Percentiles rank a stretch among this genome's conserved stretches.
Evolutionary conservation across 805 yeast species (phyloP).

Genomic region (Danielozyma ontarioensis): DNA sequence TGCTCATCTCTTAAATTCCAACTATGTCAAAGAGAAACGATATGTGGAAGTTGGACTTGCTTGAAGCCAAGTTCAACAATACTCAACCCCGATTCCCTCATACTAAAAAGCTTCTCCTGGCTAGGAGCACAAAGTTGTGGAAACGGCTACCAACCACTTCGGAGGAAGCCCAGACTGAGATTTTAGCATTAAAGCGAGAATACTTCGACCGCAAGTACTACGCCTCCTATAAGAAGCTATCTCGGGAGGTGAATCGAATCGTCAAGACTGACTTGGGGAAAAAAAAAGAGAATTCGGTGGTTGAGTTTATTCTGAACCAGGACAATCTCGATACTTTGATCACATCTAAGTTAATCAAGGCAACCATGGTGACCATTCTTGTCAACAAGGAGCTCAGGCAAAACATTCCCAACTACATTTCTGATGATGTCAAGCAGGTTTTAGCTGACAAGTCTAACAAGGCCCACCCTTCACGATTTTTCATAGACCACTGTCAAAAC

Average conservation of each 20-base stretch:
- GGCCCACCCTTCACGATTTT: slow-evolving; percentile 45
- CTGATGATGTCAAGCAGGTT: slow-evolving; percentile 18
- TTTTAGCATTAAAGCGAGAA: slow-evolving; percentile 39
- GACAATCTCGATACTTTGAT: slow-evolving; percentile 20
- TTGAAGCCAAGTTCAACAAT: slow-evolving; percentile 45
- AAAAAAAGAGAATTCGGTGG: slow-evolving; percentile 8
- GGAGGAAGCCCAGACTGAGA: slow-evolving; percentile 42
- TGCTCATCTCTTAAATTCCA: too few species aligned
- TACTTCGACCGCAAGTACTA: slow-evolving; percentile 47
- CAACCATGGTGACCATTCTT: slow-evolving; percentile 21
- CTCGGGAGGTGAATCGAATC: slow-evolving; percentile 28
- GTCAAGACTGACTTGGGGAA: slow-evolving; percentile 11
- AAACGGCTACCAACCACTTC: slow-evolving; percentile 35
- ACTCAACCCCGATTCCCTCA: slow-evolving; percentile 43
- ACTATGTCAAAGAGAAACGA: slow-evolving; percentile 23
- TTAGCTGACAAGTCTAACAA: slow-evolving; percentile 22
- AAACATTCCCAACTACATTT: slow-evolving; percentile 32
- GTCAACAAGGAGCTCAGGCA: slow-evolving; percentile 22
- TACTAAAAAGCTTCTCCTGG: slow-evolving; percentile 42
- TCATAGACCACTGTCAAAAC: slow-evolving; percentile 35
- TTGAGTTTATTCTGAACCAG: slow-evolving; percentile 15
- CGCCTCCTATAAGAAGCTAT: slow-evolving; percentile 37
- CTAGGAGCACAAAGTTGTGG: slow-evolving; percentile 41
- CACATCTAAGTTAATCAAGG: slow-evolving; percentile 28
- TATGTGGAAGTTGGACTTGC: slow-evolving; percentile 51